phyloP scores from a whole-genome alignment of 2,329 filamentous ascomycete genomes.

The Alternaria alternata region DNA sequence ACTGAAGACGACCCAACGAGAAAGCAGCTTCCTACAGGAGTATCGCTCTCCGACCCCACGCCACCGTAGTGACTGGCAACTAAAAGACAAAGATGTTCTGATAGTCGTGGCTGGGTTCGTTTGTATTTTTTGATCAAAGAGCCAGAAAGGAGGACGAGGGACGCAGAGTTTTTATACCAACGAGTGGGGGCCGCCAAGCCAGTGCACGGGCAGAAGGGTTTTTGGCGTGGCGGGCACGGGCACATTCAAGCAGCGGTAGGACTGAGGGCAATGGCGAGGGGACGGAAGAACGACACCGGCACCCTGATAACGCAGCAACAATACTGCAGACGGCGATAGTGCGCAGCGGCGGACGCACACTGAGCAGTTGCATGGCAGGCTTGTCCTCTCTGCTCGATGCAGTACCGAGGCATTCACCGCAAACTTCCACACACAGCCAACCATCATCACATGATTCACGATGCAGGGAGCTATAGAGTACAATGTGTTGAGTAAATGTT shows the following conservation, averaged over 20 bases:
- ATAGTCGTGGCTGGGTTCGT: conserved; percentile 75
- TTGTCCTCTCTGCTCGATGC: background rate
- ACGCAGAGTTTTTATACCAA: conserved; percentile 33
- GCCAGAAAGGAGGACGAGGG: conserved; percentile 52
- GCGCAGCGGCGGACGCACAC: background rate
- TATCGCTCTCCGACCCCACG: conserved; percentile 68
- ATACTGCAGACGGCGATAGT: background rate
- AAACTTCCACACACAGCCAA: too few species aligned
- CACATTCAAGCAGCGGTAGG: background rate
- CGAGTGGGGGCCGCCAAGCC: conserved; percentile 12
- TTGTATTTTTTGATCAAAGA: conserved; percentile 65
- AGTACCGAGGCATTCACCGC: background rate
- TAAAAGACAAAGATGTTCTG: conserved; percentile 63
- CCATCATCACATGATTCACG: background rate
- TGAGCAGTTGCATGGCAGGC: background rate
- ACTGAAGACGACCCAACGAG: conserved; percentile 73
- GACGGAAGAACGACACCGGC: background rate
- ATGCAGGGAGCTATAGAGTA: background rate
- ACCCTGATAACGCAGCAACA: background rate
- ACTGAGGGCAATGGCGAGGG: background rate
- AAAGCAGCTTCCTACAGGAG: conserved; percentile 72
- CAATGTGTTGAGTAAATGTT: background rate
- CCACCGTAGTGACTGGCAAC: conserved; percentile 72
- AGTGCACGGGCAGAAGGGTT: conserved; percentile 1
- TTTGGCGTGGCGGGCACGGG: conserved; percentile 1